Base-by-base conservation (phyloP, 257 asterid species). In the Salvia rosmarinus region DNA sequence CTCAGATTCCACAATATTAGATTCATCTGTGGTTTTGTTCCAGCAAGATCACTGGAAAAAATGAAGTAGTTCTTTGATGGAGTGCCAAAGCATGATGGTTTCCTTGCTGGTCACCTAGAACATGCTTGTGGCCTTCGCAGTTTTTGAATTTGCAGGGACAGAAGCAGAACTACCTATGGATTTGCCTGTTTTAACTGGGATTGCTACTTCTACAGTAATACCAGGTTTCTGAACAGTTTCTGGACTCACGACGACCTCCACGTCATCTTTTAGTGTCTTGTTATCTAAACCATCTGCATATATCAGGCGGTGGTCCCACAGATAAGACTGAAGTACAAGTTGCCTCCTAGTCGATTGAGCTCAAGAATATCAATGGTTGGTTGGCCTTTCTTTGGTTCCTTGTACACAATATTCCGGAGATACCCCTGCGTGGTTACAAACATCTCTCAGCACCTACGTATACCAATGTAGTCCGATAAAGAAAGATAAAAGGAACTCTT, bases 261-360 rank as follows among this genome's bases (percentile, higher is more conserved):
- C 73, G 68, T 82, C 85, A 73, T 64, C 75, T 23, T 66, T 77
- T 70, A 65, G 81, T 64, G 17, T 66, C 67, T 67, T 78, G 65
- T 70, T 79, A 71, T 83, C 82, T 46, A 82, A 67, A 81, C 79
- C 79, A 68, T 85, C 83, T 54, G 89, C 89, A 58, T 79, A 69
- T 78, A 85, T 59, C 79, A 92, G 86, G 42, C 92, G 89, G 64
- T 81, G 89, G 77, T 90, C 98, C 98, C 97, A 92, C 79, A 89
- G 69, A 81, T 84, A 92, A 50, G 95, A 88, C 74, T 86, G 96
- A 80, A 87, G 77, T 14, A 90, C 79, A 43, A 90, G 84, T 65
- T 92, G 96, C 68, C 97, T 87, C 40, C 88, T 82, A 92, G 84
- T 69, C 85, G 89, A 85, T 88, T 90, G 80, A 92, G 83, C 82